Conservation (phyloP, 768 basidiomycete genomes). For the Suillus subluteus region DNA sequence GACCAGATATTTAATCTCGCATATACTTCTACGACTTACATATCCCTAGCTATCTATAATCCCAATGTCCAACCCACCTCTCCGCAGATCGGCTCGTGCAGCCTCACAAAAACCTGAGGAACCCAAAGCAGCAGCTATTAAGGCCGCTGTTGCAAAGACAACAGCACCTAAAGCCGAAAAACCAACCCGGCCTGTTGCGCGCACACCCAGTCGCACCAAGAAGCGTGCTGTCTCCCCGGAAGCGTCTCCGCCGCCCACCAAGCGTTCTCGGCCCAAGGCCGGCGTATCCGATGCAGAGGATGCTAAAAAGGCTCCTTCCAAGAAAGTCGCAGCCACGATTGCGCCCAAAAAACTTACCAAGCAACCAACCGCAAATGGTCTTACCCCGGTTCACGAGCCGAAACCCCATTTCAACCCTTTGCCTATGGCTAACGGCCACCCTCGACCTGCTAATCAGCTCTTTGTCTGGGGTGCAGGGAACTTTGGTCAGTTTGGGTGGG, state of each 20-base stretch:
- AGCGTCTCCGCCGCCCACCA: slow-evolving; percentile 49
- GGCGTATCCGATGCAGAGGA: slow-evolving; percentile 49
- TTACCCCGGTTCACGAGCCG: slow-evolving; percentile 34
- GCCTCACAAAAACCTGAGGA: slow-evolving; percentile 47
- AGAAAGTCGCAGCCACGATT: slow-evolving; percentile 24
- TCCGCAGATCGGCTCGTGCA: slow-evolving; percentile 57
- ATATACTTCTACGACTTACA: slow-evolving; percentile 8
- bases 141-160: slow-evolving; percentile 36
- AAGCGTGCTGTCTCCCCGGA: slow-evolving; percentile 60
- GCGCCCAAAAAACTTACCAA: slow-evolving; percentile 32
- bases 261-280: slow-evolving; percentile 46
- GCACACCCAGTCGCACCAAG: slow-evolving; percentile 27
- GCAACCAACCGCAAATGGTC: slow-evolving; percentile 35
- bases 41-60: slow-evolving; percentile 23
- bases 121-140: slow-evolving; percentile 17
- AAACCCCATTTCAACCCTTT: slow-evolving; percentile 70
- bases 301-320: slow-evolving; percentile 29
- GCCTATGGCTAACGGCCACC: slow-evolving; percentile 56
- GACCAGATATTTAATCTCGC: neutral
- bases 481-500: slow-evolving; percentile 95
- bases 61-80: slow-evolving; percentile 38
- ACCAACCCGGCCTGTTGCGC: slow-evolving; percentile 31
- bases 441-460: slow-evolving; percentile 69
- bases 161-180: slow-evolving; percentile 31
- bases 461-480: slow-evolving; percentile 94